Evolutionary conservation across 148 eudicot species (phyloP).

Genomic region (Agrostemma githago): DNA sequence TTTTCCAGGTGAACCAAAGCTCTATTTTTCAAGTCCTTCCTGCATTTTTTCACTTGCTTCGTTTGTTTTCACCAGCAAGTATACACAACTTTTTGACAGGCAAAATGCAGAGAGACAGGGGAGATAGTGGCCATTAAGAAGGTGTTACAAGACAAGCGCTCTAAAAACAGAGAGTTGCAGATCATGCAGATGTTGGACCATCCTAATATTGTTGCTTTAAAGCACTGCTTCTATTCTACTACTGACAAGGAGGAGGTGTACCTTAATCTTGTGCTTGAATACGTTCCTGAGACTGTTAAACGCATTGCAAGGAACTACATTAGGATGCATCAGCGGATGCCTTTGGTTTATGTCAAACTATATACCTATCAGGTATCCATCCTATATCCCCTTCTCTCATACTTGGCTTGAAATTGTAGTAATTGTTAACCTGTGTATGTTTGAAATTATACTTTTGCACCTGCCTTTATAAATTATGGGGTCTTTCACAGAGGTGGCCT

Average conservation of each 20-base stretch:
- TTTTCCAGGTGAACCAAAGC: conserved; percentile 65
- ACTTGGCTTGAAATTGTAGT: conserved; percentile 1
- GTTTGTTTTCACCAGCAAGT: conserved; percentile 10
- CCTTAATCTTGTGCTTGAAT: conserved; percentile 97
- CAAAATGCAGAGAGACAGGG: conserved; percentile 98
- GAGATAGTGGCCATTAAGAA: conserved; percentile 98
- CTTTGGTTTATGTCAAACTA: conserved; percentile 85
- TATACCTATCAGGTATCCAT: conserved; percentile 80
- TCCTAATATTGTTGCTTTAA: conserved; percentile 94
- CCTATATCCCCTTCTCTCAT: neutral
- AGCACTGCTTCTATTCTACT: conserved; percentile 87
- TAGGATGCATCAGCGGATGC: conserved; percentile 88
- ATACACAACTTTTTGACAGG: conserved; percentile 37
- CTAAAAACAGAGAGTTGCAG: conserved; percentile 97
- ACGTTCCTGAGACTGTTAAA: conserved; percentile 94
- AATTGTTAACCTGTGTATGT: neutral
- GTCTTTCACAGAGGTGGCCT: neutral
- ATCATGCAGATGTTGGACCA: conserved; percentile 99
- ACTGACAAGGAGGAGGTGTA: conserved; percentile 92
- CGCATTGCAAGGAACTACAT: conserved; percentile 91
- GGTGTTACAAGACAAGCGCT: conserved; percentile 99
- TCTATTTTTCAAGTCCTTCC: neutral
- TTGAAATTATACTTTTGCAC: neutral
- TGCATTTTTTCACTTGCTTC: conserved; percentile 2
- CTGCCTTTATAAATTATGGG: neutral